Base-by-base conservation (phyloP, 2,329 filamentous ascomycete species). In the Xylariaceae sp. region DNA sequence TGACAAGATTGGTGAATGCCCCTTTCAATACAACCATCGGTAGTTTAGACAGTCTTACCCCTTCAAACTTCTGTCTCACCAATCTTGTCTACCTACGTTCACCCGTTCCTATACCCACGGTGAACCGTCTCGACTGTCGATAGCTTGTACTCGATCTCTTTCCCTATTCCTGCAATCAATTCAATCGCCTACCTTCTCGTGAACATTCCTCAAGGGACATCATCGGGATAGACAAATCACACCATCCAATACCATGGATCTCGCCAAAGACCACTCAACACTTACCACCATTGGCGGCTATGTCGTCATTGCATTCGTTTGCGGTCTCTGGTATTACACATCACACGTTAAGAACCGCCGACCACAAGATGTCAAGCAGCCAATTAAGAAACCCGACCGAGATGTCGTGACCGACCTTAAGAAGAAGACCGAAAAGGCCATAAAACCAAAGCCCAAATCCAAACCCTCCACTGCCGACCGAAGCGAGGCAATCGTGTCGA, bases 371-470 rank as follows among this genome's bases (percentile, higher is more conserved):
- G 47, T 63, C 40, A 69, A 64, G 37, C 66, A 65, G 46, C 51
- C 64, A 16, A 58, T 33, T 17, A 67, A 40, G 50, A 69, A 66
- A 26, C 65, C 53, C 29, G 69, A 69, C 39, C 65, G 48, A 61
- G 58, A 58, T 24, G 14, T 67, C 17, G 61, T 67, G 9, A 67
- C 71, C 21, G 74, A 75, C 12, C 63, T 65, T 31, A 72, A 70
- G 49, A 71, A 68, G 46, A 75, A 79, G 68, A 52, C 73, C 34
- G 81, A 81, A 64, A 66, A 73, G 57, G 48, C 64, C 21, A 31
- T 58, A n/a, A 73, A 72, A 58, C 68, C 68, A 6, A 73, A 71
- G 60, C 70, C 75, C 17, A 76, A 77, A 41, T 67, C 71, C 31
- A 75, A 75, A 60, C 37, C 71, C 34, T 43, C 60, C 5, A 26